Evolutionary conservation across 2,329 filamentous ascomycete genomes (phyloP), one percentile per base, ranked within the genome.

Genomic region (Phaeosphaeria sp.): DNA sequence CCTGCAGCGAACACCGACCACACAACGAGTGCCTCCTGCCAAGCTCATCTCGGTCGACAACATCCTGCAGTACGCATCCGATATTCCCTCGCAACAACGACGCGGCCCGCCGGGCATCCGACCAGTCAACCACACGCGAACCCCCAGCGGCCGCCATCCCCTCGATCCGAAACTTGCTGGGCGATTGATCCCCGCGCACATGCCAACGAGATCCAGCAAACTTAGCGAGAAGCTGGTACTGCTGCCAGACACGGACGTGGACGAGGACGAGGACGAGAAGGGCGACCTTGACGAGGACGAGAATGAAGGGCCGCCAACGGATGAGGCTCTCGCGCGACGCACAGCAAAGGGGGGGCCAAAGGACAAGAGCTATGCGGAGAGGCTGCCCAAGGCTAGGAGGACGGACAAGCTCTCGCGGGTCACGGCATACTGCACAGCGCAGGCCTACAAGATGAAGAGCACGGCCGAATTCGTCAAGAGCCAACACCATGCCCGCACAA

Each of bases 161-260:
- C 75, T 84, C 53, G 81, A 86, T 46, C 81, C 83, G 10, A 84
- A 83, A 60, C 80, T 87, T 43, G 82, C 83, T 44, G 84, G 85
- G 11, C 82, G 85, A 79, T 76, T 86, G 47, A 79, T 83, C 0
- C 83, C 84, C 51, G 81, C 84, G 54, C 83, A 87, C 63, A 82
- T 97, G 65, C 95, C 94, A 0, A 90, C 92, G 6, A 87, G 95
- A 52, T 96, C 93, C 39, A 96, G 92, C 25, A 97, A 98, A 77
- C 90, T 96, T 63, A 97, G 92, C 76, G 92, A 98, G 81, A 98
- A 98, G 79, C 83, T 99, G n/a, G 95, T 99, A 0, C 82, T 98
- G 36, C 84, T 99, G 15, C 95, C 95, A 0, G 94, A 97, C 72
- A 90, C 93, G 1, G 80, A 83, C 15, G 80, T 81, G 48, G 85